Base-by-base conservation (phyloP, 495 filamentous ascomycete species). In the Penicillium paxilli region DNA sequence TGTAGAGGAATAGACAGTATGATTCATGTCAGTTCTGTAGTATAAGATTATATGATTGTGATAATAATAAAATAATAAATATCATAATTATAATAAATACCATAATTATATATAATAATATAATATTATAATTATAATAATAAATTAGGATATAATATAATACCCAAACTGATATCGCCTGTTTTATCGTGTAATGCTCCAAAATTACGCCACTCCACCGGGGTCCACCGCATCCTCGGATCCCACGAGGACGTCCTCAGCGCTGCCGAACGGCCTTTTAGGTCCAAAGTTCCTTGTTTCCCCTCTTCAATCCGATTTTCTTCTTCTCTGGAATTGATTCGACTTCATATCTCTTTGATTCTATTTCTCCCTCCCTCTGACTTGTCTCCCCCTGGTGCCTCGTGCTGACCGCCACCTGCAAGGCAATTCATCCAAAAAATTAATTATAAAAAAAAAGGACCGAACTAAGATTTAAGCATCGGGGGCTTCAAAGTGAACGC, bases 401-500 rank as follows among this genome's bases (percentile, higher is more conserved):
- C 62, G 66, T 67, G 65, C 69, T 69, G 17, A 64, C 70, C 67
- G 68, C 72, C 70, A 62, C 40, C 77, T 77, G 75, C 77, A 72
- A 74, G 74, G 67, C 76, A 75, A 75, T 12, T 30, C 26, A 9
- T 32, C 8, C 30, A 10, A 12, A 11, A 32, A 32, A 12, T 12
- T 66, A 57, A 38, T n/a, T 16, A 38, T 2, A 38, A 1, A 38
- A 38, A 38, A 38, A 67, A 71, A 74, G 74, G 63, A 66, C 67
- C 66, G 66, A 69, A 72, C 72, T 77, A 75, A 75, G 62, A 75
- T 75, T 62, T 76, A 76, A 78, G 72, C 72, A 75, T 74, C 69
- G 64, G 67, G n/a, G 67, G 67, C 70, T 67, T 73, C 65, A 44
- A n/a, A n/a, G 33, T 51, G 51, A 49, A 59, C 59, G 53, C 59